These are phyloP conservation scores for Xylariaceae sp. DNA, from an alignment of 2,329 filamentous ascomycete genomes.

Conservation along the genomic window DNA sequence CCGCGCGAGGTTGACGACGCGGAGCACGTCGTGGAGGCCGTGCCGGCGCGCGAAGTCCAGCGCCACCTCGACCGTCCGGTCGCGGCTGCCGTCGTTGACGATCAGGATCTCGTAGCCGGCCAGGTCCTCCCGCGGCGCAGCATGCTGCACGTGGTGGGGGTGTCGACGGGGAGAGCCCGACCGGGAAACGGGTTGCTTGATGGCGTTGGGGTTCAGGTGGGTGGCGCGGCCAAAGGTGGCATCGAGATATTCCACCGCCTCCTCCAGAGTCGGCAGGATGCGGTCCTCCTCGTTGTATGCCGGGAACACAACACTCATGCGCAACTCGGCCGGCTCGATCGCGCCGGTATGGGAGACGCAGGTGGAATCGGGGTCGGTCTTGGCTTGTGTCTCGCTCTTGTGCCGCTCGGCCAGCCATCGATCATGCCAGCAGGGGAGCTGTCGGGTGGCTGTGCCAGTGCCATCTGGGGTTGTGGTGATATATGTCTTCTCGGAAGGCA, in stretches of 20 bases:
- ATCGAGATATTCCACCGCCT: constrained; percentile 83
- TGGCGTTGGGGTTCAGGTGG: constrained; percentile 15
- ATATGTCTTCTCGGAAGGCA: constrained; percentile 78
- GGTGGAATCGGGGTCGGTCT: constrained; percentile 29
- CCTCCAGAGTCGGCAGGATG: constrained; percentile 76
- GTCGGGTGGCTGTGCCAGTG: constrained; percentile 38
- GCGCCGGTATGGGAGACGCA: constrained; percentile 41
- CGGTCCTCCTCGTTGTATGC: constrained; percentile 92
- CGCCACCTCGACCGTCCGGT: constrained; percentile 72
- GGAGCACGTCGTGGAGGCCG: constrained; percentile 67
- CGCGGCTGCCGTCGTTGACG: constrained; percentile 81
- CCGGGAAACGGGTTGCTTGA: constrained; percentile 22
- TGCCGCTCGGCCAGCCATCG: constrained; percentile 57
- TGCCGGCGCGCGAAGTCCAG: constrained; percentile 71
- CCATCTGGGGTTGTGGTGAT: constrained; percentile 64
- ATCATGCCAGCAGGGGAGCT: constrained; percentile 85
- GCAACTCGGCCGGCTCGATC: constrained; percentile 71
- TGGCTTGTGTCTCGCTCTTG: constrained; percentile 34
- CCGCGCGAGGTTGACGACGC: constrained; percentile 67
- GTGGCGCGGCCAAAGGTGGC: constrained; percentile 56
- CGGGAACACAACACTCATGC: constrained; percentile 85
- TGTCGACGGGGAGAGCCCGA: constrained; percentile 25
- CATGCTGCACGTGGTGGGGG: constrained; percentile 28
- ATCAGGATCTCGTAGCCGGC: constrained; percentile 87
- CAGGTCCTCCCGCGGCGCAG: constrained; percentile 27